A percentile compares a stretch with the other conserved stretches of the same genome.
Conservation (phyloP, 2,329 filamentous ascomycete species). For the Ophiostoma tasmaniense region DNA sequence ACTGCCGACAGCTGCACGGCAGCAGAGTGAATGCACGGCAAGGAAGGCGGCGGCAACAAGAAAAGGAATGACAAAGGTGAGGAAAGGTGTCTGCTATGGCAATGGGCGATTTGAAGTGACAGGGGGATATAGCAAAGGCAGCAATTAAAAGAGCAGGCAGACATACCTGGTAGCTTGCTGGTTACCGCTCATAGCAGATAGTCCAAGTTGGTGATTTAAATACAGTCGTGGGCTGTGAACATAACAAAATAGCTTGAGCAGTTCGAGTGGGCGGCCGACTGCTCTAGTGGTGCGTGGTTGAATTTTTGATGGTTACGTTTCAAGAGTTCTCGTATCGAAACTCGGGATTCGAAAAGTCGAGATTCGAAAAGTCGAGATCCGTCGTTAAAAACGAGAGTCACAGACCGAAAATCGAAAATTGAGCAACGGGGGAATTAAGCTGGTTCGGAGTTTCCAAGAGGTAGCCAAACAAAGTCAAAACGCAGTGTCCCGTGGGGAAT, state of each 20-base stretch:
- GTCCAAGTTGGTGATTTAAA: constrained; percentile 2
- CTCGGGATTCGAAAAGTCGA: not conserved
- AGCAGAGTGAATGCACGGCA: constrained; percentile 17
- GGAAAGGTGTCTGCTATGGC: not conserved
- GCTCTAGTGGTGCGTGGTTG: not conserved
- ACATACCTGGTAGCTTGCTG: constrained; percentile 43
- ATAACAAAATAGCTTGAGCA: constrained; percentile 4
- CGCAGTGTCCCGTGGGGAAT: not conserved
- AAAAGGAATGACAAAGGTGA: not conserved
- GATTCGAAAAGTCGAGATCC: not conserved
- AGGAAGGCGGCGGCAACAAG: constrained; percentile 9
- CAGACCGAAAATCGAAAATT: not conserved
- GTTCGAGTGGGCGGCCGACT: not conserved
- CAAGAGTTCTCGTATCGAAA: too few relatives aligned
- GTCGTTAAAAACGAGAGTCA: not conserved
- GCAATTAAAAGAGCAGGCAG: not conserved
- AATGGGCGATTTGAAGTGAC: not conserved
- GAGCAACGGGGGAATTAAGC: not conserved
- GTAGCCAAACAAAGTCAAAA: constrained; percentile 4
- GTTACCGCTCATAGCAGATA: constrained; percentile 56
- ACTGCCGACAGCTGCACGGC: constrained; percentile 14
- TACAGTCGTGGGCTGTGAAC: constrained; percentile 7
- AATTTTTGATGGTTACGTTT: not conserved
- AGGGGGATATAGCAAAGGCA: not conserved
- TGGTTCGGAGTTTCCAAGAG: not conserved